Evolutionary conservation across 495 filamentous ascomycete genomes (phyloP), one percentile per base, ranked within the genome.

Genomic region (Neurospora sp.): DNA sequence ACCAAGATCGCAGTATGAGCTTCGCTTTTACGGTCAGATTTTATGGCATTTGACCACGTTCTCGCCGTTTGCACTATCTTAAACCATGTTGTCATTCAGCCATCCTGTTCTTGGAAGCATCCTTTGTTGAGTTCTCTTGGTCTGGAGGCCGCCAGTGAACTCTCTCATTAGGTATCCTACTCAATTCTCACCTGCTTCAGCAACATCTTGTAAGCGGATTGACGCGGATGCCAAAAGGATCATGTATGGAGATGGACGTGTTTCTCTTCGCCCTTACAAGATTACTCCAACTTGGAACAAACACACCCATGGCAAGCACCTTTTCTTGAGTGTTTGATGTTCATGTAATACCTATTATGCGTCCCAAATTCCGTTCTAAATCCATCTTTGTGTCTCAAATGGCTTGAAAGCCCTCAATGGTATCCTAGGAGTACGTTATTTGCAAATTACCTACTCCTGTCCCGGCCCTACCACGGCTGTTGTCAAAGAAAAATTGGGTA

Each of bases 201-300:
- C 4, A 48, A 48, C 18, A 48, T 48, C 18, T n/a, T 1, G 8
- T 10, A 5, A 7, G 7, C 5, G 35, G 2, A 4, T 7, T 44
- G 0, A n/a, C 18, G 8, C 18, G 41, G 16, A n/a, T n/a, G 7
- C 1, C 42, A 44, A 44, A 44, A 18, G 42, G 42, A 18, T 44
- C 0, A 44, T n/a, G 0, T 44, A 0, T 9, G 6, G 0, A 44
- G 3, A 4, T n/a, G 0, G 18, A 44, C 3, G 7, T 35, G 0
- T 44, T 46, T 8, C 16, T 18, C 3, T 46, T n/a, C 7, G 7
- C 16, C n/a, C 20, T 46, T 1, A n/a, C 18, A n/a, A 0, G 6
- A 9, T 46, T 1, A 9, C 0, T 46, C 3, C 18, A 46, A 10
- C 0, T 9, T 20, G 5, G 8, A 2, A 46, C 42, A 46, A 0